phyloP scores from a whole-genome alignment of 2,329 filamentous ascomycete species.

The Aspergillus arachidicola region DNA sequence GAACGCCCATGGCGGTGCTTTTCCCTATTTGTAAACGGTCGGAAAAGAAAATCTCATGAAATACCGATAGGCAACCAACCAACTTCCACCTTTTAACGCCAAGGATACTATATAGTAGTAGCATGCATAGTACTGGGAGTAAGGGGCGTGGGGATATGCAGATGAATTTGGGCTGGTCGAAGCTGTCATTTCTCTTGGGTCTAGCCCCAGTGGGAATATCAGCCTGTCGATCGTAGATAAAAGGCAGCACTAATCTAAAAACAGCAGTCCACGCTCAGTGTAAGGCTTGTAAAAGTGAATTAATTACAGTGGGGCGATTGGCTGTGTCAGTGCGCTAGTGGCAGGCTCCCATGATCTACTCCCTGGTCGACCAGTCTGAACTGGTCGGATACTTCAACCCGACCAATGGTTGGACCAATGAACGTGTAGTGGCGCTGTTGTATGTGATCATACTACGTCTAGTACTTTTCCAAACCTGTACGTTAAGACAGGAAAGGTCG shows the following conservation, averaged over 20 bases:
- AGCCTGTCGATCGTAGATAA: not conserved
- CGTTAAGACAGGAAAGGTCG: not conserved
- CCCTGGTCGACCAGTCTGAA: conserved; percentile 9
- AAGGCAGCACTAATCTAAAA: not conserved
- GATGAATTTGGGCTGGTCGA: not conserved
- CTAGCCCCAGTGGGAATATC: not conserved
- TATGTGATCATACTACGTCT: conserved; percentile 8
- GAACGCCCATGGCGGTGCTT: conserved; percentile 4
- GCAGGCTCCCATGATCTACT: conserved; percentile 17
- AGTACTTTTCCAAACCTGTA: not conserved
- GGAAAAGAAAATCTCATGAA: not conserved
- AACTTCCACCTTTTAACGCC: not conserved
- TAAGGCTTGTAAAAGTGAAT: not conserved
- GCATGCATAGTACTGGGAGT: not conserved
- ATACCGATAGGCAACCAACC: not conserved
- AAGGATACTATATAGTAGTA: not conserved
- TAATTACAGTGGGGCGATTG: not conserved
- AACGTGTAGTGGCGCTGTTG: conserved; percentile 13
- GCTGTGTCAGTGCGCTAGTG: not conserved
- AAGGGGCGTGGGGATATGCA: not conserved
- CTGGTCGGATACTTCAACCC: conserved; percentile 17
- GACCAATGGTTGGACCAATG: conserved; percentile 17
- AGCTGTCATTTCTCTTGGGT: not conserved
- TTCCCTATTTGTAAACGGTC: not conserved
- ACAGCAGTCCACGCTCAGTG: not conserved